Conservation (phyloP, 164 flowering plant species). For the Vitis rotundifolia region DNA sequence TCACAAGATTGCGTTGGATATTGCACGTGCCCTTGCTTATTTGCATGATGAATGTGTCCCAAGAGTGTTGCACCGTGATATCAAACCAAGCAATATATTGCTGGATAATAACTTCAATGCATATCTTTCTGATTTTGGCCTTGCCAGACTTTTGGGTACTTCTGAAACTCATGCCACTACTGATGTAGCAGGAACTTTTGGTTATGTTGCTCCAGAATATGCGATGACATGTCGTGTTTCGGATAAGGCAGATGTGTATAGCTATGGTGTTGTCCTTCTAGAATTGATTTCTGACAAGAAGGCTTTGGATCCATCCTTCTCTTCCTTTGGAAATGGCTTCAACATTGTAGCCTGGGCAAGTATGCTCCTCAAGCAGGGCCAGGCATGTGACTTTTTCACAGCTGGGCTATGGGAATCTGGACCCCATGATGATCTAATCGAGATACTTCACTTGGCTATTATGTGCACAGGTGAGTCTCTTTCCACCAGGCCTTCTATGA, state of each 20-base stretch:
- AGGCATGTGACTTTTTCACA: not conserved
- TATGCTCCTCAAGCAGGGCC: constrained; percentile 1
- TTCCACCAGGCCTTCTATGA: constrained; percentile 11
- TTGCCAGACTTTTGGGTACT: constrained; percentile 20
- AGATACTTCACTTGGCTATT: constrained; percentile 5
- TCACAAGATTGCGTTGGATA: constrained; percentile 23
- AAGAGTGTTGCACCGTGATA: constrained; percentile 16
- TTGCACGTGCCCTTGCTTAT: constrained; percentile 22
- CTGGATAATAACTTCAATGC: constrained; percentile 20
- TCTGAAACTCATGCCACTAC: constrained; percentile 28
- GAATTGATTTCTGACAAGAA: constrained; percentile 20
- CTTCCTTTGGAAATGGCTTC: constrained; percentile 5
- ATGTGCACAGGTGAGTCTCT: constrained; percentile 11
- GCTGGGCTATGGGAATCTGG: constrained; percentile 7
- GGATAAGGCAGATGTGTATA: constrained; percentile 22
- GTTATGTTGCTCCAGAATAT: constrained; percentile 23
- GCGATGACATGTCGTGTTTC: constrained; percentile 25
- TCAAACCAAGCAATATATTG: constrained; percentile 25
- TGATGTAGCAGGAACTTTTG: constrained; percentile 26
- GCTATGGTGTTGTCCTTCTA: constrained; percentile 19
- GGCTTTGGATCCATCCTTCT: constrained; percentile 8
- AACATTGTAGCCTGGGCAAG: constrained; percentile 6
- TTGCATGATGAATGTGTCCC: constrained; percentile 18
- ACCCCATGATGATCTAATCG: constrained; percentile 6
- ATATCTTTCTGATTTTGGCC: constrained; percentile 20